Base-by-base conservation (phyloP, 2,329 filamentous ascomycete species). In the Lasiodiplodia sp. region DNA sequence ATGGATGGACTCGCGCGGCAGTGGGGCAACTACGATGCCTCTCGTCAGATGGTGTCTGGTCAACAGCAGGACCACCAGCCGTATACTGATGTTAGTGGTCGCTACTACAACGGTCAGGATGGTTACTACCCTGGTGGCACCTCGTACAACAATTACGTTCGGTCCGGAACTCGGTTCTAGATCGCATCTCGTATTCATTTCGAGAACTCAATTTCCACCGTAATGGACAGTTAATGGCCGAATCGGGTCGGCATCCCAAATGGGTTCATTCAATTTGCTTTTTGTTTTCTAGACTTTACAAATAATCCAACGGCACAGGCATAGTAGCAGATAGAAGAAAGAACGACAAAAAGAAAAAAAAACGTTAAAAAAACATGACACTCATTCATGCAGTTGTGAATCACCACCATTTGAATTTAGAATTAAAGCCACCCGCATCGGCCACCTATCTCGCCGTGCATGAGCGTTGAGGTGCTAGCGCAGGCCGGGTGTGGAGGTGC, bases 21-120 rank as follows among this genome's bases (percentile, higher is more conserved):
- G 18, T 67, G 65, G 65, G 12, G 44, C n/a, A 55, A 44, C 40
- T 60, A 60, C 40, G 65, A 67, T 8, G 21, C 37, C n/a, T 16
- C 51, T 25, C 64, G 51, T 23, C 65, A 67, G 10, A 40, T 25
- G 40, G 4, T 57, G 18, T 16, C 23, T 16, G 52, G 37, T 23
- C 52, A 66, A 16, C 51, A 56, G 23, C 63, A 66, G 52, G 34
- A 56, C 18, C 52, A 38, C 18, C 37, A 57, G 40, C 23, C 28
- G 37, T 58, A 58, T 40, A 67, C 65, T 12, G 52, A 67, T 7
- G 53, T 67, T 34, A 28, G 65, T n/a, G 52, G 55, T 5, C 53
- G 53, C 21, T 67, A 67, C 65, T 67, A 67, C 65, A 67, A 67
- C 14, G 28, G 53, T 28, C 65, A 67, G 40, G 53, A 58, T 8